Evolutionary conservation across 371 early-diverging fungal genomes (phyloP), one percentile per base, ranked within the genome.

Genomic region (Actinomortierella ambigua): DNA sequence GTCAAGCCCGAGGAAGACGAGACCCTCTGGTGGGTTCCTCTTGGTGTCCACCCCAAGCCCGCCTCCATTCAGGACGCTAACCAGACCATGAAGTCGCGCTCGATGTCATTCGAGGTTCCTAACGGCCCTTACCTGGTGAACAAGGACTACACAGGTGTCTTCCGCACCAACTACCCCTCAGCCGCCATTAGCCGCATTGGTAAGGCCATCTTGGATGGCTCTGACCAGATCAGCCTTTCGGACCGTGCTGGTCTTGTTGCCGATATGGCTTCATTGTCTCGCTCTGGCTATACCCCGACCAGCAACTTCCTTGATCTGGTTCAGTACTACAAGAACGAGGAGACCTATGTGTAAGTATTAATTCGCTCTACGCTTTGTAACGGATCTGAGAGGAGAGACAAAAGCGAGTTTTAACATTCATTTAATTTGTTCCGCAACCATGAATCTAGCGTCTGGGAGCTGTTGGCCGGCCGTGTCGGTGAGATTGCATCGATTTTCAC

Each of bases 91-190:
- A 75, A 11, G 51, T 73, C 41, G 44, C 52, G 3, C 54, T 82
- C 28, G 75, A 79, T 23, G 68, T 68, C 4, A 62, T 69, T 13
- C 57, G 54, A 1, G 81, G 81, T n/a, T n/a, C n/a, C n/a, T n/a
- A n/a, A n/a, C n/a, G n/a, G n/a, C n/a, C n/a, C n/a, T 69, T 85
- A 83, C 70, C 90, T 91, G 67, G 76, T 94, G 41, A 94, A 94
- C 59, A 55, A 73, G 29, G 85, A 80, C n/a, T 77, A 85, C 40
- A 82, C 85, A 5, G 90, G 91, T 4, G 75, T 93, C 43, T 92
- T 83, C 53, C 79, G 93, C 15, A 89, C 90, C 2, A 69, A 82
- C 26, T 94, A 94, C 62, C 73, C 84, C 2, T 56, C 68, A 3
- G 75, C 73, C 7, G 65, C 81, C 0, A 55, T 88, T 29, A 61